Evolutionary conservation across 495 filamentous ascomycete genomes (phyloP), one percentile per base, ranked within the genome.

Genomic region (Xylaria longipes): DNA sequence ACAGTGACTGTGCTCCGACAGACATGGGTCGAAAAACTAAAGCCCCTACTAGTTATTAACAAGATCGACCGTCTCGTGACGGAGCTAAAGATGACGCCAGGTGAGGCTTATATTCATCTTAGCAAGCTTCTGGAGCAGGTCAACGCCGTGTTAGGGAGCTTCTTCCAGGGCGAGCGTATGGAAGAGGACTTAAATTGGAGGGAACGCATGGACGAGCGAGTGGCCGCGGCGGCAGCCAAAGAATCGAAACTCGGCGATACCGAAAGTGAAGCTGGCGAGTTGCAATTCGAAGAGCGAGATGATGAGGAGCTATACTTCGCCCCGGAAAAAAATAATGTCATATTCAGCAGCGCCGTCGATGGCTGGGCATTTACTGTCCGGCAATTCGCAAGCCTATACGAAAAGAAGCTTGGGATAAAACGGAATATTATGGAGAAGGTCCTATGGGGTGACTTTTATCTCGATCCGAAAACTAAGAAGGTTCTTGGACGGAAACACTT

Each of bases 221-320:
- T 94, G 33, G 93, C 88, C 7, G 89, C 88, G 5, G 81, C 86
- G 5, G 81, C 84, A 20, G 83, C 83, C 29, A 87, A 84, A 64
- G 85, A 84, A 69, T 75, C 80, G 22, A 80, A 84, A 29, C 79
- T 85, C 0, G 81, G 82, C 8, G 86, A 87, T 25, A 73, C 80
- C 27, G 79, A 87, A 73, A 84, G 85, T 74, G 89, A 87, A 33
- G 79, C 81, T 9, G 83, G 85, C 22, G 89, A 91, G 43, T 79
- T 88, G 17, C 89, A 92, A 66, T 99, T 93, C 71, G 90, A 97
- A 78, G 96, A 98, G 77, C 91, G 89, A 75, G 96, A 98, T 76
- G 96, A 99, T 78, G 96, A 98, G 75, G 95, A 97, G 78, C 88
- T 99, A 43, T 99, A 99, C 79, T 99, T 99, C 82, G 93, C 95